Evolutionary conservation across 495 filamentous ascomycete species (phyloP), one percentile per base, ranked within the genome.

Genomic region (Cudoniella acicularis): DNA sequence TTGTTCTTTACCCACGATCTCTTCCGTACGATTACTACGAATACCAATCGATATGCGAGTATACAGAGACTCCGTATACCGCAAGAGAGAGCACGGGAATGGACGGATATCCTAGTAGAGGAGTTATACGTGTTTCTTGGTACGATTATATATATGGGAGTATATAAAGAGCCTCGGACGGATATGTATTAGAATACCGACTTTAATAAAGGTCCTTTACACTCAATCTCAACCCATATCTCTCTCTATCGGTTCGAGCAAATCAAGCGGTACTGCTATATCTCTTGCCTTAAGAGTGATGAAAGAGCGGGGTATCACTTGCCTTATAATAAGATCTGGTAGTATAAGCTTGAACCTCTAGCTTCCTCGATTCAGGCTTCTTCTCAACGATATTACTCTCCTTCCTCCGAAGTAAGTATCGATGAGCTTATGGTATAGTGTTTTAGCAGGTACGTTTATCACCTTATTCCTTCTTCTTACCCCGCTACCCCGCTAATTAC

Each of bases 391-490:
- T n/a, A n/a, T n/a, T n/a, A n/a, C n/a, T n/a, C n/a, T n/a, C n/a
- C n/a, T n/a, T n/a, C n/a, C n/a, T n/a, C n/a, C n/a, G n/a, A n/a
- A n/a, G n/a, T n/a, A n/a, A n/a, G n/a, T n/a, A n/a, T n/a, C n/a
- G n/a, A n/a, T n/a, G n/a, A n/a, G n/a, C n/a, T n/a, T n/a, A n/a
- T 56, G 41, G 41, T 56, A 47, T 41, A 21, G 40, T 60, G 20
- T 22, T 60, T 57, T 11, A 51, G 59, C 18, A 25, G 25, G 2
- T 59, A 55, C 0, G 9, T 24, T 2, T n/a, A n/a, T n/a, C 51
- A 63, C 18, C 62, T 55, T 0, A 63, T 60, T 42, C 63, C 56
- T 20, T 64, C 62, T 53, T 56, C 42, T 9, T n/a, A n/a, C n/a
- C n/a, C n/a, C n/a, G 55, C 27, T 40, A 63, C n/a, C 58, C 36